These are phyloP conservation scores for Phoenix roebelenii DNA, from an alignment of 176 grass and related monocot genomes.

Conservation along the genomic window DNA sequence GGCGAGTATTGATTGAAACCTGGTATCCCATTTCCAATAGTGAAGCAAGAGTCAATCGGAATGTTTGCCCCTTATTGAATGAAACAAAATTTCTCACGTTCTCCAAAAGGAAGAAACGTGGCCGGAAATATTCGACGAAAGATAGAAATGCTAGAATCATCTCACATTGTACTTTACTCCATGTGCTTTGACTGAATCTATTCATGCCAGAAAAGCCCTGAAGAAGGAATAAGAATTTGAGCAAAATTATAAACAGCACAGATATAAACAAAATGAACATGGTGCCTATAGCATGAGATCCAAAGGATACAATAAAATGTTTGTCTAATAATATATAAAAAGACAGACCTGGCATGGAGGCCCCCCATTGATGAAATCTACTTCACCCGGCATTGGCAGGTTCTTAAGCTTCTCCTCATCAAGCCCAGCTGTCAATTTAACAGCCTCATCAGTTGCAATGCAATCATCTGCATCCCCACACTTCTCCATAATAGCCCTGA, in stretches of 20 bases:
- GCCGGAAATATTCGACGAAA: conserved; percentile 90
- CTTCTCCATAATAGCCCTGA: conserved; percentile 97
- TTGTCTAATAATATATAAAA: not conserved
- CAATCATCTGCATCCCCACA: conserved; percentile 89
- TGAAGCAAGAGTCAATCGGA: conserved; percentile 81
- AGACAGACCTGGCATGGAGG: conserved; percentile 83
- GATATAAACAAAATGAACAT: too few species aligned
- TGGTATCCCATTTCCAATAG: conserved; percentile 97
- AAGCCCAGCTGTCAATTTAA: conserved; percentile 62
- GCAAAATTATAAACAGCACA: too few species aligned
- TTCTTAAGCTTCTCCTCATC: conserved; percentile 69
- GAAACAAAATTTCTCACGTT: conserved; percentile 98
- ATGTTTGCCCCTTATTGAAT: conserved; percentile 98
- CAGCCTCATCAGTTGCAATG: conserved; percentile 84
- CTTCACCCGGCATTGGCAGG: conserved; percentile 83
- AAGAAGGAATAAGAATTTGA: conserved; percentile 11
- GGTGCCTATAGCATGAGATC: not conserved
- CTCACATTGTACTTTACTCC: conserved; percentile 99
- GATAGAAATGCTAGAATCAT: conserved; percentile 99
- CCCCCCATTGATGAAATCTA: conserved; percentile 98
- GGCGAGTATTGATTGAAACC: conserved; percentile 31
- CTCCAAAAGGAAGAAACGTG: conserved; percentile 92
- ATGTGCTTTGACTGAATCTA: conserved; percentile 90
- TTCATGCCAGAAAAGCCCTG: conserved; percentile 99
- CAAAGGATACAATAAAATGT: not conserved